Conservation (phyloP, 257 asterid species). For the Solanum boliviense region DNA sequence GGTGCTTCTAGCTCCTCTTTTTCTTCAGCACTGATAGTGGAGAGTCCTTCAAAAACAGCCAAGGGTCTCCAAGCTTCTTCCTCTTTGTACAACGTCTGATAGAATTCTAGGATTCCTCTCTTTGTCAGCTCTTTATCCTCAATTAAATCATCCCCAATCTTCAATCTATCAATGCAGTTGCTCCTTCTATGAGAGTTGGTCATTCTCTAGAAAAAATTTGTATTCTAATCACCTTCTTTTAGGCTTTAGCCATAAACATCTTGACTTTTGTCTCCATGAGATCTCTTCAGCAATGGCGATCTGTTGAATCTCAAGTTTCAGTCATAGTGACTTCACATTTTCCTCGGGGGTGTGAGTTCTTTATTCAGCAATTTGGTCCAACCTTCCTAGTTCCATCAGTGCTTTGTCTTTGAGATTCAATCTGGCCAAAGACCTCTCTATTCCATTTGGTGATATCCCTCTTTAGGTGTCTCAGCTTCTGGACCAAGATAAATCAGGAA, state of each 20-base stretch:
- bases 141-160: neutral
- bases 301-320: neutral
- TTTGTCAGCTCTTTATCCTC: neutral
- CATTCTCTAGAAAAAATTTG: accelerated
- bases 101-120: neutral
- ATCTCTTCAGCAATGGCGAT: neutral
- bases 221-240: neutral
- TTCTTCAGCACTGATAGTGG: neutral
- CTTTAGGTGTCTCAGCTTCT: neutral
- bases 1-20: neutral
- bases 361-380: neutral
- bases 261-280: neutral
- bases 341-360: neutral
- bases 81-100: neutral
- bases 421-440: neutral
- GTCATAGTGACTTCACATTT: neutral
- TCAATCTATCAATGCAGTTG: neutral
- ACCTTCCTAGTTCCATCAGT: neutral
- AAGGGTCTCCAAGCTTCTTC: neutral
- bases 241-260: neutral
- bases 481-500: neutral
- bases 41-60: neutral
- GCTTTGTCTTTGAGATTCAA: neutral
- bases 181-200: neutral
- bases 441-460: neutral